Evolutionary conservation across 208 protist species (phyloP), one percentile per base, ranked within the genome.

Genomic region (Leishmania tropica): DNA sequence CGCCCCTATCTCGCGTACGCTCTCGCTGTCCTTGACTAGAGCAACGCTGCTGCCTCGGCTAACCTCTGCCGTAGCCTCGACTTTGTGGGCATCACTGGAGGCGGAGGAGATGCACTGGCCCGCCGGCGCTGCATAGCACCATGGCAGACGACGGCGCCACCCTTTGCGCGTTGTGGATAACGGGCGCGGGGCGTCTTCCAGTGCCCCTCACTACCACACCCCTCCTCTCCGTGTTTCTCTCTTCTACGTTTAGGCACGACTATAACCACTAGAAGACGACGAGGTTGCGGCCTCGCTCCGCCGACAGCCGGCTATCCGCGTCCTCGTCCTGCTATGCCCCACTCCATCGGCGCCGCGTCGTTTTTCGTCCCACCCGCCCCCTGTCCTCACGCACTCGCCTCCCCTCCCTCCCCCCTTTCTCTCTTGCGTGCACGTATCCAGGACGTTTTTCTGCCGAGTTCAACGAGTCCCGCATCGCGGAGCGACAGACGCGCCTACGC

Each of bases 1-100:
- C 13, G 17, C 78, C 40, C 21, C 28, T 2, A 13, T 11, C 51
- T 37, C 35, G 53, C 68, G 71, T 19, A 28, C 67, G 62, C 42
- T 68, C 19, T 42, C 48, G 21, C 77, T 76, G 13, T 62, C 71
- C 28, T 40, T 70, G 76, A 53, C 67, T 17, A 15, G 51, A 1
- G 35, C 8, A 53, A 51, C 78, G 60, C 65, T n/a, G 67, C 28
- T 62, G 21, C 67, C 62, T 31, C 78, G 51, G 42, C 71, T 73
- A 53, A 80, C 54, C 40, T 31, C 56, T n/a, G 81, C 62, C 21
- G 68, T 73, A 2, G 81, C 81, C 7, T 85, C 81, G 0, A 71
- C 81, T 40, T 37, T 85, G 51, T 85, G 81, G 81, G 75, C 65
- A 28, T 80, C 76, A 3, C 60, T 85, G 48, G 81, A 85, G 76